Base-by-base conservation (phyloP, 306 rosid species). In the Leucaena leucocephala region DNA sequence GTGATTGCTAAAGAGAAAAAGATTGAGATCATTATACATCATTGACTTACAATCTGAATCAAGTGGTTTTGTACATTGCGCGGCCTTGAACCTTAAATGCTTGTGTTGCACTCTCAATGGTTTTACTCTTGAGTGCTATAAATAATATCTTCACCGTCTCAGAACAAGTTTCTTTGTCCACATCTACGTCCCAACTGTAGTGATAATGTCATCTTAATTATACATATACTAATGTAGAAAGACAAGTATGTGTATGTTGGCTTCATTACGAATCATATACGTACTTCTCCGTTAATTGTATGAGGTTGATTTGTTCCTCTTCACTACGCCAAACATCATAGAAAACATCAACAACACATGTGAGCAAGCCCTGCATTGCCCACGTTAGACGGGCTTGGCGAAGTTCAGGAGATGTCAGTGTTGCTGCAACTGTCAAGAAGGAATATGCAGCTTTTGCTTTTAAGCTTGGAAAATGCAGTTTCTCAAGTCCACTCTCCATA, bases 331-430 rank as follows among this genome's bases (percentile, higher is more conserved):
- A 84, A 59, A 84, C 44, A 9, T 88, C 91, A 54, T 78, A 87
- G 82, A 90, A 84, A 80, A 87, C 88, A 82, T 87, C 90, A 36
- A 85, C 78, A 45, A 84, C 89, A 33, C 88, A 82, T 17, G 80
- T 54, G 1, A 90, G 82, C 39, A 87, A 84, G 14, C 85, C 86
- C 19, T 38, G 22, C 3, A 86, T 87, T 35, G 94, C 86, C 91
- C 87, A 87, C 17, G 94, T 76, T 67, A 87, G 74, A 72, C 91
- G 91, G 1, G 88, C 91, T 44, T 87, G 85, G 6, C 82, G 17
- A 76, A 82, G 65, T 78, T 87, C 90, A 2, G 91, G 86, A 5
- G 65, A 59, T 2, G 36, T 27, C 3, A 59, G 65, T 10, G 65
- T 59, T 9, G 65, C 39, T 4, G 65, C 65, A 27, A 4, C 65